Percentiles rank a stretch among this genome's conserved stretches.
Conservation (phyloP, 139 green algal genomes). For the Micractinium sp. region DNA sequence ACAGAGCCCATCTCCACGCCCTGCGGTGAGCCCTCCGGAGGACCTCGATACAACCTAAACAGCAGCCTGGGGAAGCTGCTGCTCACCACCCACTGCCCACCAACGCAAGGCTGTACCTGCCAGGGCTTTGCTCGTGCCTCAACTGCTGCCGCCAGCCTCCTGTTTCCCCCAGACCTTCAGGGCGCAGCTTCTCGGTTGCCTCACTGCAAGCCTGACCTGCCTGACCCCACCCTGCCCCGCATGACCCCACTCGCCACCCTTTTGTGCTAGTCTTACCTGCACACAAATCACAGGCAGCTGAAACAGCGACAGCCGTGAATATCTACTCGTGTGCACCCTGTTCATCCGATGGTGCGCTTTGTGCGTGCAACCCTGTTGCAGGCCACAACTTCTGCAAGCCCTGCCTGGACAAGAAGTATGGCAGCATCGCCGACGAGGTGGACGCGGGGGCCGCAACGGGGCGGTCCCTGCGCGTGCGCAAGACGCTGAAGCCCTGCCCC, state of each 20-base stretch:
- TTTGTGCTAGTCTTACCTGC: background rate
- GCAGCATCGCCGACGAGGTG: slow-evolving; percentile 34
- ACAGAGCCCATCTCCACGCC: slow-evolving; percentile 66
- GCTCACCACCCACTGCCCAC: too few relatives aligned
- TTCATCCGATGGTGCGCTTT: background rate
- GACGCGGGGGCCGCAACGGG: slow-evolving; percentile 30
- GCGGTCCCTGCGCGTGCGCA: slow-evolving; percentile 72
- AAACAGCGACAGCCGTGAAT: too few relatives aligned
- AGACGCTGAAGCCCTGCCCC: slow-evolving; percentile 69
- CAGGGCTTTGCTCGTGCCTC: too few relatives aligned
- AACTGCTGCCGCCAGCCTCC: too few relatives aligned
- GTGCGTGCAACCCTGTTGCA: background rate
- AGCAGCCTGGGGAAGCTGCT: too few relatives aligned
- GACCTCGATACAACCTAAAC: too few relatives aligned
- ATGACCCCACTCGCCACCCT: background rate
- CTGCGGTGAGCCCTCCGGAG: background rate
- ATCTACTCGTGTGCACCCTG: background rate
- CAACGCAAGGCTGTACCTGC: too few relatives aligned
- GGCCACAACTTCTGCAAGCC: slow-evolving; percentile 91
- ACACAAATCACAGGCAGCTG: too few relatives aligned
- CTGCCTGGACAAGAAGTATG: slow-evolving; percentile 84
- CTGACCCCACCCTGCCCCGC: background rate
- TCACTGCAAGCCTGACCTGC: background rate
- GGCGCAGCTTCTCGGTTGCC: too few relatives aligned
- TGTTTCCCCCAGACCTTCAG: too few relatives aligned